These are phyloP conservation scores for Nymphaea colorata DNA, from an alignment of 164 flowering plant genomes.

Conservation along the genomic window DNA sequence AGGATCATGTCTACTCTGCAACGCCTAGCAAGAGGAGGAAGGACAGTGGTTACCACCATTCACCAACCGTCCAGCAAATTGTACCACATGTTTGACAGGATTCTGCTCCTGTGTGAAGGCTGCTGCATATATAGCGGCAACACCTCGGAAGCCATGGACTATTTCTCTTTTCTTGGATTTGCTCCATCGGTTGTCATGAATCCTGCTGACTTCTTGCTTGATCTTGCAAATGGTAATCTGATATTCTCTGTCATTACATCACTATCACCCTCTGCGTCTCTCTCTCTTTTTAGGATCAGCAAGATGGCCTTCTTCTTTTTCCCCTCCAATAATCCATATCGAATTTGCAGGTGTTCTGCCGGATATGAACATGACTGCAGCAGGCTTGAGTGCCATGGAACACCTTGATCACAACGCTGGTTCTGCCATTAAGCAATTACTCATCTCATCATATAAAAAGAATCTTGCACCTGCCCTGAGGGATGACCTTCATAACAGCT, in stretches of 20 bases:
- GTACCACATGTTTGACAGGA: conserved; percentile 66
- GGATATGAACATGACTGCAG: neutral
- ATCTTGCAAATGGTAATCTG: conserved; percentile 72
- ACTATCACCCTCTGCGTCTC: neutral
- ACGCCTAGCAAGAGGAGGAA: conserved; percentile 45
- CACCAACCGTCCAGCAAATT: conserved; percentile 82
- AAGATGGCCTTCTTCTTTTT: neutral
- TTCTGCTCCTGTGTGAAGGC: conserved; percentile 57
- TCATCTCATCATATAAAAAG: neutral
- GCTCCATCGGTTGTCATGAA: conserved; percentile 54
- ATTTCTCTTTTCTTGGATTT: conserved; percentile 45
- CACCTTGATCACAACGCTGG: neutral
- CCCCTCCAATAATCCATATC: neutral
- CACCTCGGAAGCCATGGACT: conserved; percentile 42
- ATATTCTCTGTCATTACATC: neutral
- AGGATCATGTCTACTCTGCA: conserved; percentile 45
- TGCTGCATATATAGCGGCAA: conserved; percentile 50
- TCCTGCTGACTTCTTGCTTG: conserved; percentile 66
- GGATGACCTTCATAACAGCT: neutral
- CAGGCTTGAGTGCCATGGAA: neutral
- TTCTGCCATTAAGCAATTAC: neutral
- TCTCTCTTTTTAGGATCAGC: neutral
- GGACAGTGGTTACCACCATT: conserved; percentile 57
- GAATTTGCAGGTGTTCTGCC: neutral
- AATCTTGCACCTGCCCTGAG: neutral